phyloP scores from a whole-genome alignment of 2,329 filamentous ascomycete species.

The Aspergillus tubingensis region DNA sequence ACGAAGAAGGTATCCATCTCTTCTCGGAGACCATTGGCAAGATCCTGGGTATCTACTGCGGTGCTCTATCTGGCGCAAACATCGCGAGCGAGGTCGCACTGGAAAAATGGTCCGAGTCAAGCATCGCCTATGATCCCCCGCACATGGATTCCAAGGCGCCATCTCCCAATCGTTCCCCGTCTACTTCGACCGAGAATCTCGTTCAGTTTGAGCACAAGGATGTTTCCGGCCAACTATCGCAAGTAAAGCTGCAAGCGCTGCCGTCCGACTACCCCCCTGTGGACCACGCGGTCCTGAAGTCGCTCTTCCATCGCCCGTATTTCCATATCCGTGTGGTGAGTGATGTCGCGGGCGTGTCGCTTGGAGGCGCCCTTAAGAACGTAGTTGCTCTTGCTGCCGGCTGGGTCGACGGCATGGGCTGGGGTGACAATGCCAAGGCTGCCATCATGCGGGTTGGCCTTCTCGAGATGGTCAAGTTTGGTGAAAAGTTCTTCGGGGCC shows the following conservation, averaged over 20 bases:
- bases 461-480: conserved; percentile 95
- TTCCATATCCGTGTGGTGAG: conserved; percentile 94
- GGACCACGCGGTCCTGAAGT: conserved; percentile 78
- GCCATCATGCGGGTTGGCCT: conserved; percentile 96
- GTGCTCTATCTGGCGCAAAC: conserved; percentile 92
- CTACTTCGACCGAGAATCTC: conserved; percentile 52
- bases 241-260: conserved; percentile 71
- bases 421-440: conserved; percentile 99
- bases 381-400: conserved; percentile 91
- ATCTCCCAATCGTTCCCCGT: conserved; percentile 59
- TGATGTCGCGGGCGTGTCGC: conserved; percentile 94
- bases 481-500: conserved; percentile 86
- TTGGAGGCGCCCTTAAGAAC: conserved; percentile 95
- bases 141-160: conserved; percentile 79
- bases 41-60: conserved; percentile 91
- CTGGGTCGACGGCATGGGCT: conserved; percentile 91
- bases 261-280: conserved; percentile 83
- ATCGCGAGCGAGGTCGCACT: conserved; percentile 92
- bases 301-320: conserved; percentile 92
- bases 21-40: conserved; percentile 95
- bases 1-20: conserved; percentile 78
- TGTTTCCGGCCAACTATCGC: conserved; percentile 65
- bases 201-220: conserved; percentile 65
- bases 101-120: conserved; percentile 97
- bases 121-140: conserved; percentile 92